These are phyloP conservation scores for Ligustrum vulgare DNA, from an alignment of 257 asterid genomes.

Conservation along the genomic window DNA sequence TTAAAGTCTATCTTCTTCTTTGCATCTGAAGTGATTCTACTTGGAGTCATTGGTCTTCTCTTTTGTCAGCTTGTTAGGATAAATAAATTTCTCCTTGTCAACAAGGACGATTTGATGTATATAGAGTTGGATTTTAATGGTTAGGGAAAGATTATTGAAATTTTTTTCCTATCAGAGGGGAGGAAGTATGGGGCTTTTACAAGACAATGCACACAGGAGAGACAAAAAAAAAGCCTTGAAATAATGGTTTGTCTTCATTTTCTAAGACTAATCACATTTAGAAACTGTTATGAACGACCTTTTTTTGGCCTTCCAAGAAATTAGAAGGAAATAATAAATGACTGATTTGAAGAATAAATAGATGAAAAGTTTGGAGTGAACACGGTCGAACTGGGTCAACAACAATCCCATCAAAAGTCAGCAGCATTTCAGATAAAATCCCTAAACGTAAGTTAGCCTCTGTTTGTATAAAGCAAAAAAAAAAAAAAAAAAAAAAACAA, in stretches of 20 bases:
- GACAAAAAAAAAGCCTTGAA: neutral
- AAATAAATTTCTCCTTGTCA: neutral
- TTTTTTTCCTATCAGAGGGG: neutral
- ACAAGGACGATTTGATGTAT: neutral
- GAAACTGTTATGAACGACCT: neutral
- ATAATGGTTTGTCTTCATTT: neutral
- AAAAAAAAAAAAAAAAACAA: too few species aligned
- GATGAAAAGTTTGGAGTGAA: neutral
- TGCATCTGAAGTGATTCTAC: neutral
- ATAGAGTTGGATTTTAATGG: neutral
- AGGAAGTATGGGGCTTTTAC: neutral
- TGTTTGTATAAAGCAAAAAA: too few species aligned
- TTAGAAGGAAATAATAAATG: neutral
- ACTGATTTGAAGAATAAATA: neutral
- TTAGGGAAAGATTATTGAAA: neutral
- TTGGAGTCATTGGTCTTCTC: slow-evolving; percentile 4
- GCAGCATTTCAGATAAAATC: neutral
- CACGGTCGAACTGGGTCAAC: neutral
- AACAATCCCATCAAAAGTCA: neutral
- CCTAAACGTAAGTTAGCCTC: too few species aligned
- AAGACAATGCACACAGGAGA: neutral
- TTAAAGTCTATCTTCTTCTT: neutral
- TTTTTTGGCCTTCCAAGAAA: neutral
- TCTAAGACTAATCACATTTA: neutral
- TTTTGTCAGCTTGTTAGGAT: neutral